phyloP scores from a whole-genome alignment of 2,329 filamentous ascomycete species.

The Penicillium sp. region DNA sequence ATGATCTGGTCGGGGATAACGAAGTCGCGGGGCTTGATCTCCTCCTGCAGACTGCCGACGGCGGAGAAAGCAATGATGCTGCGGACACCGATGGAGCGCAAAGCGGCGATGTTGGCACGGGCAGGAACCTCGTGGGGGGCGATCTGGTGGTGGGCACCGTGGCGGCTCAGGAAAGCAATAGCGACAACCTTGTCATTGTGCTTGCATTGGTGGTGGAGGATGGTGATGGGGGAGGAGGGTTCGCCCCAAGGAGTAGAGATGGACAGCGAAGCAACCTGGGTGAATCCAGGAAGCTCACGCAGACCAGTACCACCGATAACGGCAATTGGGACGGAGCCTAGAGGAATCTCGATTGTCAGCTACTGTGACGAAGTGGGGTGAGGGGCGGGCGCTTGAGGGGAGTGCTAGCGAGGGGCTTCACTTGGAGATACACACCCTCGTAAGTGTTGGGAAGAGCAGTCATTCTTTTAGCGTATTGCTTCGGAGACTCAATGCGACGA shows the following conservation, averaged over 20 bases:
- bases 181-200: constrained; percentile 62
- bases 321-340: constrained; percentile 72
- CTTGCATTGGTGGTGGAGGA: constrained; percentile 81
- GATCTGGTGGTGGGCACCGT: constrained; percentile 83
- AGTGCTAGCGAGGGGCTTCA: neutral
- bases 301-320: constrained; percentile 94
- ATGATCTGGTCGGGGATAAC: constrained; percentile 95
- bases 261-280: constrained; percentile 75
- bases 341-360: constrained; percentile 14
- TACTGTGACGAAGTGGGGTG: constrained; percentile 8
- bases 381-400: neutral
- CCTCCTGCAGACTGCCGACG: constrained; percentile 87
- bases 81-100: constrained; percentile 84
- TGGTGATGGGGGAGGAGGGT: constrained; percentile 75
- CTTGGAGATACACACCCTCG: constrained; percentile 52
- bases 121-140: constrained; percentile 94
- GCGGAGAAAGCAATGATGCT: constrained; percentile 93
- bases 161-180: constrained; percentile 90
- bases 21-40: constrained; percentile 94
- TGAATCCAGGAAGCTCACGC: constrained; percentile 81
- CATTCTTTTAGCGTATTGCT: constrained; percentile 47
- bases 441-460: constrained; percentile 59
- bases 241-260: constrained; percentile 84
- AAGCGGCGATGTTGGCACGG: constrained; percentile 96
- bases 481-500: constrained; percentile 33